Base-by-base conservation (phyloP, 1,284 basidiomycete genomes). In the Leccinum fallax region DNA sequence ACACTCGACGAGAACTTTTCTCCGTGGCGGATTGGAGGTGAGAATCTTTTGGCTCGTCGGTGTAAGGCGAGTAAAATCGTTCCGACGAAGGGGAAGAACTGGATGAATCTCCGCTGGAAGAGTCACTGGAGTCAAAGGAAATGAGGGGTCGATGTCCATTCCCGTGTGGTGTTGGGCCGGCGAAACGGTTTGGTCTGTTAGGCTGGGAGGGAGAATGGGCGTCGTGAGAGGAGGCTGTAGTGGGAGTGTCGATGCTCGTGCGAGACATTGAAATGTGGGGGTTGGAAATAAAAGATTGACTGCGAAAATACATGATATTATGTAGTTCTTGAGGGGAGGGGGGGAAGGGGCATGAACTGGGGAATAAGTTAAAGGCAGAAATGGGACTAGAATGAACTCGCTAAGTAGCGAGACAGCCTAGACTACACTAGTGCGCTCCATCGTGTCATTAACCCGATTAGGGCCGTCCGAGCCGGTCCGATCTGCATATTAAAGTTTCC, bases 1-100 rank as follows among this genome's bases (percentile, higher is more conserved):
- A 64, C 2, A 48, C 62, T 19, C 71, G 63, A 53, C 66, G 68
- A 11, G 68, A 13, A 13, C 16, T 53, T 40, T 55, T 64, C 32
- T 70, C 72, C 49, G 62, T 67, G 51, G 3, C 24, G 4, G 38
- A 51, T 28, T 60, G 61, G 2, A 5, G 6, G 24, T 30, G 55
- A 51, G 24, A 48, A 46, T 69, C 58, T 40, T 11, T 30, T 28
- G 59, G 61, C 24, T 63, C 52, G 24, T 73, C 62, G 48, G 8
- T 21, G 46, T 62, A 68, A 6, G 34, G 57, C 3, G 56, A 53
- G 36, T 32, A 38, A 38, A 38, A 49, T 3, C 16, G 53, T 21
- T 62, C 62, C 1, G 56, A 61, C 0, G 51, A 6, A 2, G 54
- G 32, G 2, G 69, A 55, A 6, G 49, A 28, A 52, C 51, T 7